Evolutionary conservation across 1,139 yeast genomes (phyloP).

Genomic region (Diutina siamensis): DNA sequence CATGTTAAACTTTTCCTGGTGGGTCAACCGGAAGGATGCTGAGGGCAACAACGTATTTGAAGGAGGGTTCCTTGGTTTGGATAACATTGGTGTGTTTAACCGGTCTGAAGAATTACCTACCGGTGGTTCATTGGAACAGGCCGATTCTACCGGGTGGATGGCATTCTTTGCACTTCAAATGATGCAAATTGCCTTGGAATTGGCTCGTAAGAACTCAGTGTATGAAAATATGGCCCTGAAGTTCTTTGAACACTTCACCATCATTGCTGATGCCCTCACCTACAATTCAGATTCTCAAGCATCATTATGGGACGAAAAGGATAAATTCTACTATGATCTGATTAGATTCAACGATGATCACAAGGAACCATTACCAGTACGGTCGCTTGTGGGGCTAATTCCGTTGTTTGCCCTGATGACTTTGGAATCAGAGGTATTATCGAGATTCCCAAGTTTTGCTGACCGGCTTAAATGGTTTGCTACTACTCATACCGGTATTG

Average conservation of each 20-base stretch:
- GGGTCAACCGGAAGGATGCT: slow-evolving; percentile 90
- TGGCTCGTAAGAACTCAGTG: slow-evolving; percentile 76
- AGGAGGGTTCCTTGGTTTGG: slow-evolving; percentile 92
- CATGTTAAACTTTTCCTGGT: slow-evolving; percentile 88
- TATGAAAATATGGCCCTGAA: slow-evolving; percentile 94
- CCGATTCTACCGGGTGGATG: slow-evolving; percentile 98
- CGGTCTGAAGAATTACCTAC: slow-evolving; percentile 93
- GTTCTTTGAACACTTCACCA: slow-evolving; percentile 85
- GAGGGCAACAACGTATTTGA: slow-evolving; percentile 88
- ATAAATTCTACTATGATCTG: slow-evolving; percentile 85
- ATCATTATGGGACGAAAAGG: slow-evolving; percentile 85
- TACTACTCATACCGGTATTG: slow-evolving; percentile 57
- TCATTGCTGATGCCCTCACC: slow-evolving; percentile 94
- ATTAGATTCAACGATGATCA: slow-evolving; percentile 66
- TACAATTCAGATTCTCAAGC: slow-evolving; percentile 43
- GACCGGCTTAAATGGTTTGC: slow-evolving; percentile 83
- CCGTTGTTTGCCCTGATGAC: slow-evolving; percentile 90
- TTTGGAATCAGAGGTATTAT: slow-evolving; percentile 74
- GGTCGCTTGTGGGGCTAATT: slow-evolving; percentile 86
- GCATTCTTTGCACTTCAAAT: slow-evolving; percentile 86
- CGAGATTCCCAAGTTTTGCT: slow-evolving; percentile 74
- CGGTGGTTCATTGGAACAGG: slow-evolving; percentile 87
- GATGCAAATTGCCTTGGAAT: slow-evolving; percentile 87
- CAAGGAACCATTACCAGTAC: slow-evolving; percentile 71
- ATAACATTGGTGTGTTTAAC: slow-evolving; percentile 88